Base-by-base conservation (phyloP, 192 early-diverging fungal species). In the Entomortierella parvispora region DNA sequence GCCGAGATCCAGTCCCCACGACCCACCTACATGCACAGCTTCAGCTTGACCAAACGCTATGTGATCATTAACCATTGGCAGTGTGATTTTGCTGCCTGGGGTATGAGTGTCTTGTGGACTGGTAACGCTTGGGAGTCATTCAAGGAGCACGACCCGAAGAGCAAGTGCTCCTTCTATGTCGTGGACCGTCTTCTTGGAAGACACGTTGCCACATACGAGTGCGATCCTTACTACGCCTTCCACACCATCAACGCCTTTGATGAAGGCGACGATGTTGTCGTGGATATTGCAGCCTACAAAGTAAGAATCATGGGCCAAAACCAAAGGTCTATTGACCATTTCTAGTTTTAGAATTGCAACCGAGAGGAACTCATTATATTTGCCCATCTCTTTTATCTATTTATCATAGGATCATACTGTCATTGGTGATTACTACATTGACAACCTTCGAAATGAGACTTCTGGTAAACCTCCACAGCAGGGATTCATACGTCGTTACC, bases 1-100 rank as follows among this genome's bases (percentile, higher is more conserved):
- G 67, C 78, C 22, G 69, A 69, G 43, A 79, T 83, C 20, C 40
- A 63, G 1, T 67, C 82, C 12, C 79, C 76, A 2, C 54, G 62
- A 4, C 45, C 82, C 11, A 49, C 80, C 1, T 90, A 89, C 51
- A 72, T 84, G 26, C 89, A 90, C 62, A 82, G 83, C n/a, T 87
- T 90, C 56, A 56, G 58, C 3, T 40, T 83, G 43, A 88, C 88
- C 23, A 77, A 84, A 58, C 78, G 83, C n/a, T 89, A 88, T 78
- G 62, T 90, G 34, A 62, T 90, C 10, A 47, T 89, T 14, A 69
- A 79, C 26, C 81, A 82, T 58, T 84, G 78, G 60, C 88, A 85
- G 29, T 71, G 85, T 42, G 62, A 75, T 45, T 77, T 81, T 59
- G 58, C 69, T 15, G 53, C 66, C 20, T 68, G 60, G 50, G 82